Evolutionary conservation across 2,329 filamentous ascomycete species (phyloP), one percentile per base, ranked within the genome.

Genomic region (Verticillium nonalfalfae): DNA sequence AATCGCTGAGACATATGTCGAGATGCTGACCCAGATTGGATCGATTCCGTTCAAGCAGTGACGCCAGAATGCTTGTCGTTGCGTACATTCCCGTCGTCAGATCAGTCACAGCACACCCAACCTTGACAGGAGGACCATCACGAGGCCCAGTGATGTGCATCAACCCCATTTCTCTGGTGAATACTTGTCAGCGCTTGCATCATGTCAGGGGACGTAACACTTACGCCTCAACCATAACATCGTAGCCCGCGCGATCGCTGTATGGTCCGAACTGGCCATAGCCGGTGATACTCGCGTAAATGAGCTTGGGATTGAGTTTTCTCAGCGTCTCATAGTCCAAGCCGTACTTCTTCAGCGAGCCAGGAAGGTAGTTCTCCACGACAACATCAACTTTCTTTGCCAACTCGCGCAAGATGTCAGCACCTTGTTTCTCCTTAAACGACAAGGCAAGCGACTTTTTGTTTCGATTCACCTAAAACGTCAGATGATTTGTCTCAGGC

Each of bases 101-200:
- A 71, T 90, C 87, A 1, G 87, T 90, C 11, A 90, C 87, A 7
- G 87, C 87, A 4, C 90, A 87, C 13, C 87, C 87, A 3, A 90
- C 87, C 72, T 90, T 90, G 14, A 89, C 87, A 0, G 87, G 87
- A 3, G 86, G 82, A 0, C 86, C 85, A 65, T 88, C 83, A 60
- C 86, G 78, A 36, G 82, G 76, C 26, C 87, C 87, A 0, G 87
- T 90, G 62, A 90, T 90, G 71, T 90, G 87, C 87, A 90, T 90
- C 61, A 90, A 72, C 1, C 87, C 87, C 77, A 90, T 84, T 68
- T 90, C 87, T 66, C 59, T 60, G 26, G 26, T 21, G 13, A 13
- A 21, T 7, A 1, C 7, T 5, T 13, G 13, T n/a, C 39, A 45
- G 15, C 3, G 39, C 18, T 45, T n/a, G 39, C 15, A 15, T n/a